phyloP scores from a whole-genome alignment of 345 rosid species.

The Trapa incisa region DNA sequence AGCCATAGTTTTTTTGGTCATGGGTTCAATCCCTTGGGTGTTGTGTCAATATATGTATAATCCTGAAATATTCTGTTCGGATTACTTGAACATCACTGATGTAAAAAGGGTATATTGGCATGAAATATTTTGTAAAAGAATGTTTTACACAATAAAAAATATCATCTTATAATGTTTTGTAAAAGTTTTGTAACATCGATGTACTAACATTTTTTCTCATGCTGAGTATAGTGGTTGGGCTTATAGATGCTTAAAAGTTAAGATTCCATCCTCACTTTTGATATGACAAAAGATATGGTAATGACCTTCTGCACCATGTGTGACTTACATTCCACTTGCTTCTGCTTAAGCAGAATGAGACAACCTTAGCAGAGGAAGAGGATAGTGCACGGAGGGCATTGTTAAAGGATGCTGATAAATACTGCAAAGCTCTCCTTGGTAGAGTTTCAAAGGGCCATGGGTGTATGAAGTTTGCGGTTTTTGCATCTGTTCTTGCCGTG shows the following conservation, averaged over 20 bases:
- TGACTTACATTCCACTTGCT: background rate
- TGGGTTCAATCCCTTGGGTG: too few relatives aligned
- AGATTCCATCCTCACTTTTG: background rate
- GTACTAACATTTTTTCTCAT: background rate
- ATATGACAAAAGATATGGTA: background rate
- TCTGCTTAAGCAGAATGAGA: slow-evolving; percentile 29
- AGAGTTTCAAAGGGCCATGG: slow-evolving; percentile 23
- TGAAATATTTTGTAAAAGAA: too few relatives aligned
- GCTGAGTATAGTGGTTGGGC: background rate
- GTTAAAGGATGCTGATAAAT: slow-evolving; percentile 38
- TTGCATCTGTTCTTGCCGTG: slow-evolving; percentile 22
- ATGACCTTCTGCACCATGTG: background rate
- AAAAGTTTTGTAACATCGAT: too few relatives aligned
- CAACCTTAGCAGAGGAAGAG: slow-evolving; percentile 15
- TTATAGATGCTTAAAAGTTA: too few relatives aligned
- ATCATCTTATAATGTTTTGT: too few relatives aligned
- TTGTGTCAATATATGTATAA: too few relatives aligned
- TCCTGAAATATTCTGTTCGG: too few relatives aligned
- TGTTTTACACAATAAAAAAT: too few relatives aligned
- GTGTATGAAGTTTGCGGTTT: slow-evolving; percentile 21
- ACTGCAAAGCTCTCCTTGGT: slow-evolving; percentile 32
- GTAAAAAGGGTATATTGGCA: too few relatives aligned
- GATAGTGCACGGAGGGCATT: slow-evolving; percentile 9
- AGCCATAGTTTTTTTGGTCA: too few relatives aligned
- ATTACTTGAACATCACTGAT: too few relatives aligned